A percentile compares a stretch with the other conserved stretches of the same genome.
Conservation (phyloP, 2,329 filamentous ascomycete species). For the Cercospora sp. region DNA sequence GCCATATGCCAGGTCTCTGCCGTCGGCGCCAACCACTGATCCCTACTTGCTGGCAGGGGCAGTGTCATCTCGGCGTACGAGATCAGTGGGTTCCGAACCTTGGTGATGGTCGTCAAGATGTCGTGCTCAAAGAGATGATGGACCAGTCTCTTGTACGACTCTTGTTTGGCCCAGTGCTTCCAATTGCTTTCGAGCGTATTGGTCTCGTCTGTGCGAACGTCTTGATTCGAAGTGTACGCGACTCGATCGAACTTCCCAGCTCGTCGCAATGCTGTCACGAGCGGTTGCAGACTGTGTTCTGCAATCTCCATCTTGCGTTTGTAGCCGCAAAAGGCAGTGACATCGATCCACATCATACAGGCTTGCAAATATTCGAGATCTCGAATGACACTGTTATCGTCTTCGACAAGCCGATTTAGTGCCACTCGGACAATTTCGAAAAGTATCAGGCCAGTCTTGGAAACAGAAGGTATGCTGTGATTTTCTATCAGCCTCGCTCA, state of each 20-base stretch:
- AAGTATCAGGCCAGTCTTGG: constrained; percentile 35
- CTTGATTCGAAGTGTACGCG: constrained; percentile 17
- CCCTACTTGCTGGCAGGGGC: constrained; percentile 22
- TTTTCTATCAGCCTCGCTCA: not conserved
- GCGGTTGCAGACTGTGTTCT: constrained; percentile 26
- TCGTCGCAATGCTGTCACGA: constrained; percentile 25
- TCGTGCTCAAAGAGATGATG: constrained; percentile 30
- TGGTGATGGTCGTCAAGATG: constrained; percentile 26
- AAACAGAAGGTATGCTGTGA: constrained; percentile 33
- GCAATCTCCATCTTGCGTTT: constrained; percentile 30
- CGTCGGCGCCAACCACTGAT: constrained; percentile 25
- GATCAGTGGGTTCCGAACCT: constrained; percentile 25
- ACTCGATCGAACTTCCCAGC: constrained; percentile 27
- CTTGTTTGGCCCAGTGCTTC: constrained; percentile 22
- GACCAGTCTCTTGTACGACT: constrained; percentile 27
- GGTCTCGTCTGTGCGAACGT: constrained; percentile 7
- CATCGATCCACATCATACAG: constrained; percentile 29
- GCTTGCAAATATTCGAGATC: constrained; percentile 29
- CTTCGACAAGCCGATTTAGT: constrained; percentile 33
- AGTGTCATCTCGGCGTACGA: constrained; percentile 27
- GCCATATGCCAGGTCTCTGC: constrained; percentile 22
- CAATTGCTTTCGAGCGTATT: constrained; percentile 16
- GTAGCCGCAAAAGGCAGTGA: constrained; percentile 21
- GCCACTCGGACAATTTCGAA: constrained; percentile 38
- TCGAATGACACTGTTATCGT: constrained; percentile 35